Conservation (phyloP, 371 early-diverging fungal species). For the Mortierella sp. region DNA sequence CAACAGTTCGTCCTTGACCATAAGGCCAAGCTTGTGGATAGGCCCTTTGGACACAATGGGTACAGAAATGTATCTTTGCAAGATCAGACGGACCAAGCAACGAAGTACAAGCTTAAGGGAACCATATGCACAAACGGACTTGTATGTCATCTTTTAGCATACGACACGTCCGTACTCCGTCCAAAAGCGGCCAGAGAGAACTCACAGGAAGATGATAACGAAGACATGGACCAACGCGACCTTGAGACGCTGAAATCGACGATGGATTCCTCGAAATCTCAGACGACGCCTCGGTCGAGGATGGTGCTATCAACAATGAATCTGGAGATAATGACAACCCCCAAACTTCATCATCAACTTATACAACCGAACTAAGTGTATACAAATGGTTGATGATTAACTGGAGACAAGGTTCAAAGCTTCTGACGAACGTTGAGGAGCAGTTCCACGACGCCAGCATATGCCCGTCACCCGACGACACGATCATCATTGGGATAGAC, state of each 20-base stretch:
- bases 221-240: not conserved
- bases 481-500: slow-evolving; percentile 1
- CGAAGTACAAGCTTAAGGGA: not conserved
- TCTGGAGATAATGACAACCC: no score
- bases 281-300: not conserved
- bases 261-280: not conserved
- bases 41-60: no score
- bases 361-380: no score
- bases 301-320: not conserved
- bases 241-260: not conserved
- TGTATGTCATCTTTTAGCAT: not conserved
- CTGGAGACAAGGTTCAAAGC: not conserved
- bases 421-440: slow-evolving; percentile 1
- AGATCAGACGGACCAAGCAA: not conserved
- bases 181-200: not conserved
- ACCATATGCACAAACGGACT: slow-evolving; percentile 9
- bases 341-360: no score
- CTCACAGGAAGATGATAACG: not conserved
- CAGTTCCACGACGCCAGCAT: not conserved
- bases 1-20: no score
- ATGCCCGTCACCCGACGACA: not conserved
- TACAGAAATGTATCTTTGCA: not conserved
- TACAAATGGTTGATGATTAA: no score
- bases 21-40: no score
- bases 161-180: not conserved